Conservation (phyloP, 129 eudicot genomes). For the Apium graveolens region DNA sequence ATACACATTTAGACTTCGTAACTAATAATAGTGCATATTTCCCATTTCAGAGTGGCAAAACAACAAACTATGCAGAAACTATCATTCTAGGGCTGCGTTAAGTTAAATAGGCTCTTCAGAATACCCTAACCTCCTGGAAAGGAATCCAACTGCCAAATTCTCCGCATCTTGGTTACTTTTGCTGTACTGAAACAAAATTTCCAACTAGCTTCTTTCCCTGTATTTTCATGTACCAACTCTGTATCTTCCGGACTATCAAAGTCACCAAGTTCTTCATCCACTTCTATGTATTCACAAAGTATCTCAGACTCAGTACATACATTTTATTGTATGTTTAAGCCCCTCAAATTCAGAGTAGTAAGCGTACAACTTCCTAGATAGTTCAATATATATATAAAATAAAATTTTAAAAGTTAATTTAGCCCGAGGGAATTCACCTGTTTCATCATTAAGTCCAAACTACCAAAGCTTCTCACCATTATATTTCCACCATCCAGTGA, state of each 20-base stretch:
- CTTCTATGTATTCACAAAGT: conserved; percentile 16
- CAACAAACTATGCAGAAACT: background rate
- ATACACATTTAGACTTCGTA: background rate
- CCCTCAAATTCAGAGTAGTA: no score
- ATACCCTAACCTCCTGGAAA: conserved; percentile 51
- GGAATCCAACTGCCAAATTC: conserved; percentile 39
- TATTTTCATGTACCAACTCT: conserved; percentile 28
- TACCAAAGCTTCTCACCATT: background rate
- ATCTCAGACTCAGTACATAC: no score
- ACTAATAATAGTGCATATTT: background rate
- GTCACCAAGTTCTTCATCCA: conserved; percentile 24
- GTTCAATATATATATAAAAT: background rate
- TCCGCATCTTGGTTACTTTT: conserved; percentile 46
- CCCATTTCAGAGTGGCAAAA: background rate
- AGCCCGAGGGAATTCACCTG: conserved; percentile 19
- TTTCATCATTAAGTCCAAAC: background rate
- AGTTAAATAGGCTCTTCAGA: background rate
- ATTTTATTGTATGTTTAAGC: no score
- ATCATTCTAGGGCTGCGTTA: background rate
- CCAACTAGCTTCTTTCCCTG: conserved; percentile 16
- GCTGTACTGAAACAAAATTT: conserved; percentile 15
- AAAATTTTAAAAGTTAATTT: background rate
- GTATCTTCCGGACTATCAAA: conserved; percentile 32
- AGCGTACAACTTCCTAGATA: background rate
- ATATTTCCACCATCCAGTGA: conserved; percentile 10